Evolutionary conservation across 352 stramenopile species (phyloP).

Genomic region (Globisporangium perplexum): DNA sequence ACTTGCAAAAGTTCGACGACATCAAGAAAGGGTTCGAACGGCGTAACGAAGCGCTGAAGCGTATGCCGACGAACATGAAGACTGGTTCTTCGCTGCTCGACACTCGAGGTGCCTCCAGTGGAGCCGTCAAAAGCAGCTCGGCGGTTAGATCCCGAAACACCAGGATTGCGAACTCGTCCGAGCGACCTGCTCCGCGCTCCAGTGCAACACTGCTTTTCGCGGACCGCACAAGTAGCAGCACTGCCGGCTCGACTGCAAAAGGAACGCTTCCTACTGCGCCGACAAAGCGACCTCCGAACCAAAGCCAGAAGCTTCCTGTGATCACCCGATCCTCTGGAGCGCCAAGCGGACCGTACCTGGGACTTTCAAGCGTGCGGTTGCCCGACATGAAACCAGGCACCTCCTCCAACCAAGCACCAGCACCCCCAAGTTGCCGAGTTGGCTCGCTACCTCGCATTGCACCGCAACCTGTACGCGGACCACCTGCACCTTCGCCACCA

Average conservation of each 20-base stretch:
- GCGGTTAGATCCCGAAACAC: background rate
- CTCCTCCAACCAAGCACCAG: background rate
- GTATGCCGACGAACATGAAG: constrained; percentile 18
- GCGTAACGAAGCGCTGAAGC: constrained; percentile 46
- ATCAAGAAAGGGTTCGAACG: constrained; percentile 56
- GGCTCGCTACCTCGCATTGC: constrained; percentile 29
- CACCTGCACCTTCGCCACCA: constrained; percentile 32
- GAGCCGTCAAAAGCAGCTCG: background rate
- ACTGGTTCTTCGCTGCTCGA: constrained; percentile 16
- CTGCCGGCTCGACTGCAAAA: background rate
- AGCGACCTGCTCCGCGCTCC: background rate
- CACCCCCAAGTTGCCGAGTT: constrained; percentile 3
- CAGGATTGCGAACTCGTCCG: background rate
- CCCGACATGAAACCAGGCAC: background rate
- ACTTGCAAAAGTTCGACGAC: constrained; percentile 61
- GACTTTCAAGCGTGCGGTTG: constrained; percentile 6
- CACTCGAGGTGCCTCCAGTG: background rate
- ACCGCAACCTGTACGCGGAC: constrained; percentile 9
- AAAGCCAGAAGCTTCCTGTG: constrained; percentile 9
- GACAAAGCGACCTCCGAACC: background rate
- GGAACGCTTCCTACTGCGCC: background rate
- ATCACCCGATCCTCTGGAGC: constrained; percentile 3
- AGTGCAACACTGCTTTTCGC: background rate
- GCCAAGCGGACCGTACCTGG: constrained; percentile 4
- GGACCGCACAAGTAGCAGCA: background rate